Evolutionary conservation across 352 stramenopile genomes (phyloP).

Genomic region (Elongisporangium anandrum): DNA sequence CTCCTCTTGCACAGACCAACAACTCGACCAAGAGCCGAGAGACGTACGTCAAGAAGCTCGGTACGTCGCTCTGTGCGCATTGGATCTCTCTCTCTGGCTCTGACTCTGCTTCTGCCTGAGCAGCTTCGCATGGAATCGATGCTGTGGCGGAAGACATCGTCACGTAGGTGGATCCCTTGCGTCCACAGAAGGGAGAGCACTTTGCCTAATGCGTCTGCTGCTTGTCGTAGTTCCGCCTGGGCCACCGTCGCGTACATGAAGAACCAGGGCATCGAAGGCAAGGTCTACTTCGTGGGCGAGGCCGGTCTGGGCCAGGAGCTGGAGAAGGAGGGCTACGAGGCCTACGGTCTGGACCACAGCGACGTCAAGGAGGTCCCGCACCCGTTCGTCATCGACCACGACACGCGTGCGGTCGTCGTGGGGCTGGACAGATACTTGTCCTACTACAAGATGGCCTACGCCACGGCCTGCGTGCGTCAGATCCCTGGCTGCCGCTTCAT

Average conservation of each 20-base stretch:
- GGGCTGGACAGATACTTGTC: conserved; percentile 76
- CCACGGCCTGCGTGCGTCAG: conserved; percentile 59
- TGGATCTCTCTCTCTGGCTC: neutral
- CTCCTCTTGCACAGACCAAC: conserved; percentile 50
- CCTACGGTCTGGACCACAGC: conserved; percentile 64
- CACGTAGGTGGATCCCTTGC: conserved; percentile 31
- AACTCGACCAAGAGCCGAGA: conserved; percentile 83
- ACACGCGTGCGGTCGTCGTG: conserved; percentile 77
- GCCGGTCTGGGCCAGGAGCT: conserved; percentile 63
- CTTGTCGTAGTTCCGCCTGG: conserved; percentile 59
- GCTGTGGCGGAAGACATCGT: conserved; percentile 71
- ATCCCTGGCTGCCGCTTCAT: conserved; percentile 79
- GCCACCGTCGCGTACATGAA: conserved; percentile 82
- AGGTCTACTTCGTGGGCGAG: conserved; percentile 86
- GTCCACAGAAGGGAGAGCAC: neutral
- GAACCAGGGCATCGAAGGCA: conserved; percentile 64
- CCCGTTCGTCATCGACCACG: conserved; percentile 60
- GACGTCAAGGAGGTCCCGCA: conserved; percentile 64
- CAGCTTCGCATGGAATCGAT: conserved; percentile 73
- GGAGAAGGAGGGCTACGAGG: conserved; percentile 54
- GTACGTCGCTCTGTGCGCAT: conserved; percentile 16
- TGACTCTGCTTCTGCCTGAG: neutral
- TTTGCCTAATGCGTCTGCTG: neutral
- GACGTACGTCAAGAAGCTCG: conserved; percentile 83
- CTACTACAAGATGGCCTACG: conserved; percentile 87